These are phyloP conservation scores for Rhododendron molle DNA, from an alignment of 148 eudicot genomes.

Conservation along the genomic window DNA sequence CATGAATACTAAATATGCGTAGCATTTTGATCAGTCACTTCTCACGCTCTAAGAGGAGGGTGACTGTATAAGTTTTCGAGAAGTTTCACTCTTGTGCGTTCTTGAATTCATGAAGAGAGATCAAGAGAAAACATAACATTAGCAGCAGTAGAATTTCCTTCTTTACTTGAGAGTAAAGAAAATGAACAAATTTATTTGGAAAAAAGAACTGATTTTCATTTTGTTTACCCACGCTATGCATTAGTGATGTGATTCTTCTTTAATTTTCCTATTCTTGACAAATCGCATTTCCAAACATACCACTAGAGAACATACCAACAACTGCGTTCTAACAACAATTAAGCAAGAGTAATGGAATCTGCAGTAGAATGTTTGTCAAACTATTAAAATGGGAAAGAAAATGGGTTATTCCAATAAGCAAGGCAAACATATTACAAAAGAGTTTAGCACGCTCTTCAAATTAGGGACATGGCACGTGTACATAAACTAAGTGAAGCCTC, in stretches of 20 bases:
- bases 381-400: not conserved
- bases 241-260: not conserved
- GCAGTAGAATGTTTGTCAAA: not conserved
- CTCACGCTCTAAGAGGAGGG: no score
- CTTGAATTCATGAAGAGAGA: no score
- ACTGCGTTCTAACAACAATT: not conserved
- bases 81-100: no score
- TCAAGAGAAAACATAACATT: no score
- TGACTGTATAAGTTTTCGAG: no score
- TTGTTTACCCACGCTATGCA: not conserved
- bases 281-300: not conserved
- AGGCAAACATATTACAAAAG: not conserved
- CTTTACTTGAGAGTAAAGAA: not conserved
- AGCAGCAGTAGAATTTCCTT: no score
- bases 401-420: not conserved
- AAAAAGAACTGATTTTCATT: not conserved
- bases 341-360: not conserved
- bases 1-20: no score
- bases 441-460: not conserved
- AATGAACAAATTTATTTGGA: not conserved
- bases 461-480: not conserved
- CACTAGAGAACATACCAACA: not conserved
- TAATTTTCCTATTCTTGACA: not conserved
- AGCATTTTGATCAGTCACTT: no score
- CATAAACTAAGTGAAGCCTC: not conserved